Conservation (phyloP, 2,329 filamentous ascomycete species). For the Penicillium aurantiogriseum region DNA sequence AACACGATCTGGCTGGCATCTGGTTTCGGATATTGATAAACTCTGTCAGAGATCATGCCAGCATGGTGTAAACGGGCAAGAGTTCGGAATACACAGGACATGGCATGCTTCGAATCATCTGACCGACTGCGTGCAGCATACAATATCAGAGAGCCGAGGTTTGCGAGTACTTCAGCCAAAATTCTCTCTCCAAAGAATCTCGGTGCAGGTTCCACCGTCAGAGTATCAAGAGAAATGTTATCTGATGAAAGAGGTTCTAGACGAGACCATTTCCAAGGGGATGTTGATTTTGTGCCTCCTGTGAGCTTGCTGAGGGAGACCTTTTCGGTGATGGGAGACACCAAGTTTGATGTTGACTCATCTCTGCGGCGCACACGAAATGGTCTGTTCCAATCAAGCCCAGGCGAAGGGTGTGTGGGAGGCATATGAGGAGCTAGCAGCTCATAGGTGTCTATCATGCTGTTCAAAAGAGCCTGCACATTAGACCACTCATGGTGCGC, state of each 20-base stretch:
- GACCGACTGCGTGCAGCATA: slow-evolving; percentile 38
- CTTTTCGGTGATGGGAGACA: slow-evolving; percentile 7
- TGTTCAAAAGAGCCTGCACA: slow-evolving; percentile 40
- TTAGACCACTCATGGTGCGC: slow-evolving; percentile 41
- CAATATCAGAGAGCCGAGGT: slow-evolving; percentile 43
- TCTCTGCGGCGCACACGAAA: background rate
- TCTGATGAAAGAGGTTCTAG: slow-evolving; percentile 10
- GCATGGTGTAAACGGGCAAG: slow-evolving; percentile 48
- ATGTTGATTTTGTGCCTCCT: slow-evolving; percentile 8
- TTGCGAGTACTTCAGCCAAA: slow-evolving; percentile 42
- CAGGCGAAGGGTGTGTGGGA: slow-evolving; percentile 5
- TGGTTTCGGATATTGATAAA: slow-evolving; percentile 42
- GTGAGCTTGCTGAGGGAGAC: slow-evolving; percentile 35
- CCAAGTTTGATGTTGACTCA: slow-evolving; percentile 1
- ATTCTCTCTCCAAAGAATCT: slow-evolving; percentile 24
- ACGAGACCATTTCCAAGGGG: background rate
- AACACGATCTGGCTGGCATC: slow-evolving; percentile 31
- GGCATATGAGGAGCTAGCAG: slow-evolving; percentile 20
- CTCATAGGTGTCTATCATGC: slow-evolving; percentile 40
- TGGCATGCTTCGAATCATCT: slow-evolving; percentile 38
- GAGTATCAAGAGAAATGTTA: slow-evolving; percentile 17
- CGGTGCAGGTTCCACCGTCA: slow-evolving; percentile 28
- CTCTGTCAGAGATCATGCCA: slow-evolving; percentile 42
- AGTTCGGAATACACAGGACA: slow-evolving; percentile 46
- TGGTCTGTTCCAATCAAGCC: slow-evolving; percentile 15